Evolutionary conservation across 805 yeast genomes (phyloP), one percentile per base, ranked within the genome.

Genomic region (Monosporozyma solicola): DNA sequence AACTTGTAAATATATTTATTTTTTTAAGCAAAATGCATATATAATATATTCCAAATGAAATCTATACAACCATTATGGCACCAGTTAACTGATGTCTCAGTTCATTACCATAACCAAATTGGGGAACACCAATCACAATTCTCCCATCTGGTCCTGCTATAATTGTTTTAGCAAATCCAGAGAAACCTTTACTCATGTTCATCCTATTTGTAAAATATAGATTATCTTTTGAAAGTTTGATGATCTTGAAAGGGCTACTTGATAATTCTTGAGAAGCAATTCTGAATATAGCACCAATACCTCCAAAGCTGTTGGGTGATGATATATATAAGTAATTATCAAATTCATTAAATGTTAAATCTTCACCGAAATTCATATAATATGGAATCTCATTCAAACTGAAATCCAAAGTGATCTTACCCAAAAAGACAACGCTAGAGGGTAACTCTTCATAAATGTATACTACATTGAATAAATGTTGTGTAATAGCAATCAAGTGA

Each of bases 231-330:
- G 24, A 27, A 27, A 49, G 22, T 9, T 13, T 15, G 29, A 37
- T 31, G 8, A 25, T 31, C n/a, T 25, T 39, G 16, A 49, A 39
- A 3, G 41, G 5, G 5, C 10, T 9, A 8, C 5, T 63, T 10
- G 33, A 3, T 15, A 61, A 43, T 22, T 56, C 59, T 49, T 43
- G 39, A 50, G 76, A 53, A 2, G 65, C 52, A 1, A 78, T 52
- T 37, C 60, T 58, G 75, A 81, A 82, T 3, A 82, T 65, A 0
- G 76, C 74, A 0, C 82, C 84, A 29, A 48, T 53, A 5, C 59
- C 61, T 10, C 53, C 51, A 37, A 57, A 53, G 52, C 63, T 62
- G 2, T 77, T 78, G 1, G 80, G 77, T 0, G 80, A 73, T 0
- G 80, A 68, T 2, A 77, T 59, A 49, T 66, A 67, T 24, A 78